Evolutionary conservation across 768 basidiomycete species (phyloP).

Genomic region (Tylopilus felleus): DNA sequence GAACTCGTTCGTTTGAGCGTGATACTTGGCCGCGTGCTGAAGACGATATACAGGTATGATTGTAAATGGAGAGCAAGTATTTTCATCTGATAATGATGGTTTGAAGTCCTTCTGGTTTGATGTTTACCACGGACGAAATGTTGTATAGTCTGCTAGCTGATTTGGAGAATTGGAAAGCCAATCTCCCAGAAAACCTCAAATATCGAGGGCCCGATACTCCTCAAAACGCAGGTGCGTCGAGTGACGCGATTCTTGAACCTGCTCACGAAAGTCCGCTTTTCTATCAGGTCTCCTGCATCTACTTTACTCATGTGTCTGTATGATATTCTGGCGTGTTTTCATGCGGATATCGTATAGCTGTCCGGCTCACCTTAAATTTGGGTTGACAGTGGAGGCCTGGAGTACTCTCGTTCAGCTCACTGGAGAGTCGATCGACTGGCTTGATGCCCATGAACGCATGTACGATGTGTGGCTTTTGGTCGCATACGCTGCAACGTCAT

Average conservation of each 20-base stretch:
- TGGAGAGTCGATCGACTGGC: slow-evolving; percentile 85
- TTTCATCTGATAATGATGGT: slow-evolving; percentile 9
- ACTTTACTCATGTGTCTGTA: slow-evolving; percentile 83
- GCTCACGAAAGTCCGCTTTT: slow-evolving; percentile 1
- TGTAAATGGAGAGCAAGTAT: background rate
- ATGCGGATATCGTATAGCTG: slow-evolving; percentile 95
- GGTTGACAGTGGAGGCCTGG: slow-evolving; percentile 80
- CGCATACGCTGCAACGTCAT: slow-evolving; percentile 83
- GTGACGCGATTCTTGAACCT: background rate
- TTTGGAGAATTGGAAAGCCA: slow-evolving; percentile 72
- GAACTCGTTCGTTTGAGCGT: slow-evolving; percentile 91
- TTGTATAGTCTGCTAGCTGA: slow-evolving; percentile 61
- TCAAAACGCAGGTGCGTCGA: slow-evolving; percentile 59
- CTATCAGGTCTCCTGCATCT: slow-evolving; percentile 78
- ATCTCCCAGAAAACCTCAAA: slow-evolving; percentile 72
- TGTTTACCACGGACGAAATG: slow-evolving; percentile 78
- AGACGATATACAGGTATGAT: slow-evolving; percentile 85
- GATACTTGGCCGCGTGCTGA: slow-evolving; percentile 85
- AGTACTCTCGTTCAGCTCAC: slow-evolving; percentile 66
- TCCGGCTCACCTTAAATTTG: slow-evolving; percentile 86
- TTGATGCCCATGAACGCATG: slow-evolving; percentile 71
- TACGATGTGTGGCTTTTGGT: slow-evolving; percentile 89
- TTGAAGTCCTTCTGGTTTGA: slow-evolving; percentile 79
- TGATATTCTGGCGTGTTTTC: slow-evolving; percentile 98
- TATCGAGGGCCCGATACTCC: slow-evolving; percentile 71